Evolutionary conservation across 1,284 basidiomycete species (phyloP), one percentile per base, ranked within the genome.

Genomic region (Austroboletus novae-zelandiae): DNA sequence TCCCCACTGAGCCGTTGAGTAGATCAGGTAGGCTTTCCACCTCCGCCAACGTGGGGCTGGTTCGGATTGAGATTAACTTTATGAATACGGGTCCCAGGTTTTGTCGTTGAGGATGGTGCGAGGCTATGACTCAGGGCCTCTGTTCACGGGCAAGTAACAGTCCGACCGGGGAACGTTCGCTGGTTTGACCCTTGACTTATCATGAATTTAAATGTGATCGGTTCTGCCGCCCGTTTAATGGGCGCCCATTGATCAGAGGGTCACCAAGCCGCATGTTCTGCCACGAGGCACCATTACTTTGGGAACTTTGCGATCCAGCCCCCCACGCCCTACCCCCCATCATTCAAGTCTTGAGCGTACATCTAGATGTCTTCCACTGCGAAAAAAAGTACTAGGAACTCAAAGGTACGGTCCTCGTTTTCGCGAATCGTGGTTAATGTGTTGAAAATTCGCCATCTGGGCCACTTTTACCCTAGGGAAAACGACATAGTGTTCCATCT

Each of bases 241-340:
- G 18, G 40, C 41, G 25, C n/a, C 34, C 20, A 57, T 46, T 43
- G 40, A 61, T 66, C 54, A 35, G 31, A 15, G 10, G 47, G 47
- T 43, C 30, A 57, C 31, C 20, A 48, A 20, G 40, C 61, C 53
- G 53, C 61, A 61, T 61, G 52, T 57, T 50, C 32, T 2, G 45
- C 61, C 64, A 63, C 53, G 61, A 62, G 64, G 61, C 58, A 40
- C 30, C 37, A 34, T 40, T 47, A 49, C 43, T 23, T 25, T 41
- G n/a, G 34, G 20, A 23, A 34, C 60, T 47, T 31, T 49, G 43
- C 36, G 42, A 40, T 17, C 9, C 18, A 6, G 9, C 7, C 14
- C 18, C 37, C 8, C 20, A 9, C 13, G 14, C 48, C 31, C 47
- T 42, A 20, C 50, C 40, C 23, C n/a, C 40, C 37, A 29, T 29